These are phyloP conservation scores for Kondoa subrosea DNA, from an alignment of 768 basidiomycete species.

Conservation along the genomic window DNA sequence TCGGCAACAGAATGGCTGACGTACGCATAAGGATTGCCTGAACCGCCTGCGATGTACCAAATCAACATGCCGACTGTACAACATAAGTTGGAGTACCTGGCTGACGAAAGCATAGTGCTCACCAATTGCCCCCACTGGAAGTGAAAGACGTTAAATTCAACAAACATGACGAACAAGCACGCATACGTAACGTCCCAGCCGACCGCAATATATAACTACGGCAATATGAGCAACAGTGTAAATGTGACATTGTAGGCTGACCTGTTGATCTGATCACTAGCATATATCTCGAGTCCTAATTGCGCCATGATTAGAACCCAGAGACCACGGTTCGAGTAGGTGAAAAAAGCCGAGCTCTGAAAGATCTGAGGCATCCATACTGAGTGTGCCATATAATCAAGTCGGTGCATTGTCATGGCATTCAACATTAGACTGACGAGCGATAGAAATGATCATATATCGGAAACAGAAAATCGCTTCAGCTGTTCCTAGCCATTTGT, in stretches of 20 bases:
- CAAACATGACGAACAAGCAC: neutral
- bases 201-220: neutral
- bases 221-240: too few species aligned
- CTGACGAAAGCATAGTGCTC: neutral
- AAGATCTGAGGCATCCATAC: neutral
- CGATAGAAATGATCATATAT: neutral
- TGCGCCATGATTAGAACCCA: neutral
- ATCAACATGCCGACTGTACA: neutral
- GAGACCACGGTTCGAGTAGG: neutral
- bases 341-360: neutral
- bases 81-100: neutral
- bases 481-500: neutral
- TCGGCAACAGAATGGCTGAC: neutral
- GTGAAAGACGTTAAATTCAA: neutral
- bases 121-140: neutral
- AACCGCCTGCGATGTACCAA: neutral
- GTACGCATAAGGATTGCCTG: neutral
- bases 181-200: neutral
- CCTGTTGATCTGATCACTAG: neutral
- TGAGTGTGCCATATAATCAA: neutral
- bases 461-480: neutral
- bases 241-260: too few species aligned
- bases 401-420: neutral
- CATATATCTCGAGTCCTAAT: neutral
- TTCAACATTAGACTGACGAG: neutral